A percentile compares a stretch with the other conserved stretches of the same genome.
Evolutionary conservation across 1,284 basidiomycete genomes (phyloP).

Genomic region (Sphaerobolus stellatus): DNA sequence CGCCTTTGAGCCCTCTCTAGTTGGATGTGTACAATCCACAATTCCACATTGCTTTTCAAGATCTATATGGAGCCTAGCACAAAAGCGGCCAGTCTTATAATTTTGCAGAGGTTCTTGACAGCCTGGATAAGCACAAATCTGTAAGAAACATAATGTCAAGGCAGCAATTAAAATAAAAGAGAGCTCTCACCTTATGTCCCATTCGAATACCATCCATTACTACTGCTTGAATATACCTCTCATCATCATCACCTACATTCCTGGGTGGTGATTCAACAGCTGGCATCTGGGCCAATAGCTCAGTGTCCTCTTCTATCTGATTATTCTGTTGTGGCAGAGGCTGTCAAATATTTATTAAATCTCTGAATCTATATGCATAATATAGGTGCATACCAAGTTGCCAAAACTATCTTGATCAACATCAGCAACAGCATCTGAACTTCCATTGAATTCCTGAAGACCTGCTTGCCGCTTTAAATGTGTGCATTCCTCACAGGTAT

Average conservation of each 20-base stretch:
- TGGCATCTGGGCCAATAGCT: no score
- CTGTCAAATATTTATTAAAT: background rate
- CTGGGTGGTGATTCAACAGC: no score
- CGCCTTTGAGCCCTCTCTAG: background rate
- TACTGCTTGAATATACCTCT: background rate
- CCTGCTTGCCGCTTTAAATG: background rate
- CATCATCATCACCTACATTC: no score
- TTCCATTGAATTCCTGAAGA: background rate
- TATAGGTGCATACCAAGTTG: background rate
- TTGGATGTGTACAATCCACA: background rate
- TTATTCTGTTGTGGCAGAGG: background rate
- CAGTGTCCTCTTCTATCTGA: background rate
- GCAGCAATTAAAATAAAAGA: background rate
- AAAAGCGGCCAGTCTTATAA: constrained; percentile 23
- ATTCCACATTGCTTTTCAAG: constrained; percentile 17
- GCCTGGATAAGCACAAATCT: background rate
- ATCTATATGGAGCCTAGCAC: constrained; percentile 11
- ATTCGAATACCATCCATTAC: background rate
- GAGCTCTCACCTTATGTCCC: background rate
- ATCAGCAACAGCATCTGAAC: background rate
- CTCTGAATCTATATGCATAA: background rate
- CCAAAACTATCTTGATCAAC: background rate
- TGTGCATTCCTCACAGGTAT: background rate
- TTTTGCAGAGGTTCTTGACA: constrained; percentile 10
- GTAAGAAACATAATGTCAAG: background rate